phyloP scores from a whole-genome alignment of 2,329 filamentous ascomycete species.

The Diaporthe sp. region DNA sequence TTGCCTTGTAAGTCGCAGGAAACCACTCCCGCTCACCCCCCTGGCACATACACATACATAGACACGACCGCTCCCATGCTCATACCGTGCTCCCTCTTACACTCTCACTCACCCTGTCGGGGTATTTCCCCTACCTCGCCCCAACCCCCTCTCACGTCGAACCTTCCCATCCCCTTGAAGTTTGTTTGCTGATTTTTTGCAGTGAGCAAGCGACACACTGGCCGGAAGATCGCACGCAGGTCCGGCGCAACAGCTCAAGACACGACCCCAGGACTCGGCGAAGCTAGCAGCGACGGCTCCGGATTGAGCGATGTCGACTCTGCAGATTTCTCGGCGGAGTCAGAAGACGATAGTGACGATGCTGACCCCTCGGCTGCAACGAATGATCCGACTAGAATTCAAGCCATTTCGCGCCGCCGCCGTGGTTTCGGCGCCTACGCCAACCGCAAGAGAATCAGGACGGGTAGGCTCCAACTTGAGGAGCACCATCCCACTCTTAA shows the following conservation, averaged over 20 bases:
- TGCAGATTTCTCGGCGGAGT: conserved; percentile 23
- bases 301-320: conserved; percentile 5
- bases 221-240: neutral
- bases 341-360: conserved; percentile 53
- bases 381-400: conserved; percentile 27
- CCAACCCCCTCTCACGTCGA: too few relatives aligned
- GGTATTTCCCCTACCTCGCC: neutral
- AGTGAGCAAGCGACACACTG: conserved; percentile 23
- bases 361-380: conserved; percentile 44
- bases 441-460: conserved; percentile 50
- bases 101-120: neutral
- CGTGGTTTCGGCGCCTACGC: conserved; percentile 52
- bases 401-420: conserved; percentile 44
- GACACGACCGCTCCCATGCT: neutral
- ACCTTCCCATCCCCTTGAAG: neutral
- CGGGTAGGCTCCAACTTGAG: conserved; percentile 78
- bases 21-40: neutral
- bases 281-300: conserved; percentile 29
- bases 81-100: neutral
- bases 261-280: conserved; percentile 4
- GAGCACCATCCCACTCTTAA: conserved; percentile 81
- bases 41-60: too few relatives aligned
- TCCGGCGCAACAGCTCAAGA: neutral
- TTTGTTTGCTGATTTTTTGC: neutral
- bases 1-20: conserved; percentile 31